These are phyloP conservation scores for Hypoxylon lienhwacheense DNA, from an alignment of 495 filamentous ascomycete genomes.

Conservation along the genomic window DNA sequence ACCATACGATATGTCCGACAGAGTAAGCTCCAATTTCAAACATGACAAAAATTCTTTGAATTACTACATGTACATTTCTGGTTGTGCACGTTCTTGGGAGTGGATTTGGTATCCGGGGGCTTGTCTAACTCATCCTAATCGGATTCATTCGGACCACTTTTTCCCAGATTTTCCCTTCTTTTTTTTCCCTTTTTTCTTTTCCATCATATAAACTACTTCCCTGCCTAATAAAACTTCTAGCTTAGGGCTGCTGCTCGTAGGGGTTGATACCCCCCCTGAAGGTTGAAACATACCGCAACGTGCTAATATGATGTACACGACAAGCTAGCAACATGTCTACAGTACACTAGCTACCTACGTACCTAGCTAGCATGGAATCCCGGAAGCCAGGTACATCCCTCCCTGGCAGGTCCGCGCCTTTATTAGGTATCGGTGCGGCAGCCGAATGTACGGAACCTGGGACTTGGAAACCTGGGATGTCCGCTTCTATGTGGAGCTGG, in stretches of 20 bases:
- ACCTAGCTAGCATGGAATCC: constrained; percentile 27
- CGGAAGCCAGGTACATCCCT: constrained; percentile 30
- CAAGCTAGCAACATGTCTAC: constrained; percentile 27
- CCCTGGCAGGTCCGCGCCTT: constrained; percentile 10
- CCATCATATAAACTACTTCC: constrained; percentile 1
- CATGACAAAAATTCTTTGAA: constrained; percentile 20
- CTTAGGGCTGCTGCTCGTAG: constrained; percentile 19
- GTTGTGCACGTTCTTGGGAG: constrained; percentile 2
- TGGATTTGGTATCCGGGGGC: too few relatives aligned
- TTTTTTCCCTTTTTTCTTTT: too few relatives aligned
- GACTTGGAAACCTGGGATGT: constrained; percentile 22
- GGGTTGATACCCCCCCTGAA: constrained; percentile 20
- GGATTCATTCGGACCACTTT: too few relatives aligned
- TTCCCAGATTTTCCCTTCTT: too few relatives aligned
- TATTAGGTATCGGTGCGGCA: constrained; percentile 25
- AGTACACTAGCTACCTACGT: too few relatives aligned
- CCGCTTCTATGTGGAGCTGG: constrained; percentile 29
- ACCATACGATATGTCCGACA: constrained; percentile 5
- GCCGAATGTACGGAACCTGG: constrained; percentile 9
- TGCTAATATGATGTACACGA: constrained; percentile 35
- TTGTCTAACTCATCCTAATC: constrained; percentile 4
- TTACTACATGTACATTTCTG: constrained; percentile 13
- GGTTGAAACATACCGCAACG: constrained; percentile 17
- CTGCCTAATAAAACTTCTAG: constrained; percentile 8
- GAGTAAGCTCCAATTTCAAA: constrained; percentile 19